These are phyloP conservation scores for Penicillium verrucosum DNA, from an alignment of 2,329 filamentous ascomycete genomes.

Conservation along the genomic window DNA sequence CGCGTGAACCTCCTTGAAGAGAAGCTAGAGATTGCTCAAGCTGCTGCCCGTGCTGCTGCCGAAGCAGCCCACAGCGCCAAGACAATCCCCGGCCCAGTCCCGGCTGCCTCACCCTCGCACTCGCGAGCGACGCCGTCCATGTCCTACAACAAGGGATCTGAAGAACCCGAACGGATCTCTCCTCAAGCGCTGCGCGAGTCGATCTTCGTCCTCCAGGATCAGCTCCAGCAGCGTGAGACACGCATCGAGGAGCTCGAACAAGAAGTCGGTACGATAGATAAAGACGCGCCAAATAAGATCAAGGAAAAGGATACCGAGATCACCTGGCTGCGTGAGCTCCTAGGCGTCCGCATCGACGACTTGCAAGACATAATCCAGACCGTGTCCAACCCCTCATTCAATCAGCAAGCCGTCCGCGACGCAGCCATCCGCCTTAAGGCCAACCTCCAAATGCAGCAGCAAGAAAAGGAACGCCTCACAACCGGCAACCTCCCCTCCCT, in stretches of 20 bases:
- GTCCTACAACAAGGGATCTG: constrained; percentile 43
- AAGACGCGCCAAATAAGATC: constrained; percentile 75
- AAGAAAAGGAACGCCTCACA: constrained; percentile 83
- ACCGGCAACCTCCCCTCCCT: constrained; percentile 70
- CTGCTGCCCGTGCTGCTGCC: constrained; percentile 78
- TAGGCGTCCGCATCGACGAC: constrained; percentile 86
- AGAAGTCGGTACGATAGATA: constrained; percentile 65
- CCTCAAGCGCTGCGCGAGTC: constrained; percentile 93
- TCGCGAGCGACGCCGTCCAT: constrained; percentile 46
- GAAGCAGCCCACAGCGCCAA: constrained; percentile 65
- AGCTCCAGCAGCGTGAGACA: constrained; percentile 88
- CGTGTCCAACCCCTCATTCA: constrained; percentile 70
- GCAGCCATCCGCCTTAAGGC: constrained; percentile 89
- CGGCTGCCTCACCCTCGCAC: constrained; percentile 39
- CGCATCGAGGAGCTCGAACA: constrained; percentile 84
- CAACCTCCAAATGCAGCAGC: constrained; percentile 96
- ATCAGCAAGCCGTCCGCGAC: constrained; percentile 77
- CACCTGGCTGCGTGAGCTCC: constrained; percentile 86
- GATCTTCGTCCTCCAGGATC: constrained; percentile 93
- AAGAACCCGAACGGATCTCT: constrained; percentile 79
- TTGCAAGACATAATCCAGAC: constrained; percentile 85
- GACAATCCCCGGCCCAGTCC: constrained; percentile 36
- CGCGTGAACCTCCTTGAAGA: constrained; percentile 82
- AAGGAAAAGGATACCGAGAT: constrained; percentile 93
- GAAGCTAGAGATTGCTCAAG: constrained; percentile 83